phyloP scores from a whole-genome alignment of 768 basidiomycete species.

The Rhodotorula paludigena region DNA sequence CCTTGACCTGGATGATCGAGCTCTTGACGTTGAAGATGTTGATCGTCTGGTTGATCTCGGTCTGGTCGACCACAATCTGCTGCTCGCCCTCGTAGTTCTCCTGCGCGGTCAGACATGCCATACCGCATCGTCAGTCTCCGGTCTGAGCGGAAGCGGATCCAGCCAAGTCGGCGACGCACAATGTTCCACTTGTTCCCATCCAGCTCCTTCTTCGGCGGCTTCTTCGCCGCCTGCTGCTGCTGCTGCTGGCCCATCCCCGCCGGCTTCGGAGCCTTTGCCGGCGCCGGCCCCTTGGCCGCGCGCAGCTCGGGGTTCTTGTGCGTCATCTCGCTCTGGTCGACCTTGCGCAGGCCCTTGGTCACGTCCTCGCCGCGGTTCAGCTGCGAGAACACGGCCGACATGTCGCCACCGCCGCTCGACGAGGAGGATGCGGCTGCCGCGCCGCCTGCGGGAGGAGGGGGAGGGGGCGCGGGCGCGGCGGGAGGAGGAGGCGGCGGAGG shows the following conservation, averaged over 20 bases:
- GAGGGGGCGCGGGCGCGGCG: constrained; percentile 43
- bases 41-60: constrained; percentile 72
- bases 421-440: constrained; percentile 39
- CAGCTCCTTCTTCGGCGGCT: constrained; percentile 78
- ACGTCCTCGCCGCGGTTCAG: constrained; percentile 84
- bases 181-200: constrained; percentile 93
- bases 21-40: constrained; percentile 89
- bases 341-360: constrained; percentile 84
- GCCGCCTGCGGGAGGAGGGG: constrained; percentile 50
- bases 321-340: constrained; percentile 94
- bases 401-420: constrained; percentile 53
- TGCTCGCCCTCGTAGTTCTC: constrained; percentile 85
- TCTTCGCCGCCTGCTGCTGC: constrained; percentile 84
- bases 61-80: constrained; percentile 66
- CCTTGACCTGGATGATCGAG: constrained; percentile 72
- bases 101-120: constrained; percentile 53
- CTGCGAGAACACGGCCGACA: constrained; percentile 73
- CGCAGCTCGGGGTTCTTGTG: constrained; percentile 94
- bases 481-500: constrained; percentile 47
- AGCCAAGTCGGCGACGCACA: constrained; percentile 52
- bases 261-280: constrained; percentile 66
- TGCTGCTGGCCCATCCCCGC: constrained; percentile 84
- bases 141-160: constrained; percentile 1
- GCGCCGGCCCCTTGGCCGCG: constrained; percentile 43
- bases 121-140: background rate